These are phyloP conservation scores for Allium fistulosum DNA, from an alignment of 106 monocot genomes.

Conservation along the genomic window DNA sequence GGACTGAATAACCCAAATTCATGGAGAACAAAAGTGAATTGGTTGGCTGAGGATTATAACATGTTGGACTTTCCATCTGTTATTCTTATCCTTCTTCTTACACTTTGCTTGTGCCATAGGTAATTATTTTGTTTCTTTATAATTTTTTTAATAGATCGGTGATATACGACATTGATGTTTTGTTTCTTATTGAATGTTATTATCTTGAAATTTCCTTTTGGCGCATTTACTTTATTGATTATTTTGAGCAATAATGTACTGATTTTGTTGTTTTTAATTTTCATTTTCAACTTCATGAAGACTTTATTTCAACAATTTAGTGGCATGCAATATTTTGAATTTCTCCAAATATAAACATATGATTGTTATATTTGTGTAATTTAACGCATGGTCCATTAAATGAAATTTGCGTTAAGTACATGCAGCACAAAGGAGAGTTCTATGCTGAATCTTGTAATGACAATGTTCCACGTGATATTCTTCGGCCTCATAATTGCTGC, in stretches of 20 bases:
- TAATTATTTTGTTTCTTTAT: background rate
- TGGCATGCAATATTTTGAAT: background rate
- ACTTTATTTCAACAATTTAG: background rate
- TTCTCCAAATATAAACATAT: background rate
- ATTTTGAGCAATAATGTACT: background rate
- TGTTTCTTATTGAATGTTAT: background rate
- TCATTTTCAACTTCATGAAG: background rate
- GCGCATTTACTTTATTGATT: background rate
- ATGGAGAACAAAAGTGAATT: slow-evolving; percentile 39
- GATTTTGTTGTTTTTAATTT: background rate
- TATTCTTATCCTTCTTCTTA: slow-evolving; percentile 38
- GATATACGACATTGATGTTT: background rate
- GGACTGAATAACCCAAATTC: slow-evolving; percentile 24
- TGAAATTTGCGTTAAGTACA: background rate
- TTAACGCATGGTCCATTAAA: too few species aligned
- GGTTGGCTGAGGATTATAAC: slow-evolving; percentile 37
- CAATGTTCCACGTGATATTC: slow-evolving; percentile 60
- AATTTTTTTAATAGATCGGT: background rate
- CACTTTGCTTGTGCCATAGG: slow-evolving; percentile 47
- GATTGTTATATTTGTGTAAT: too few species aligned
- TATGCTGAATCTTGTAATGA: slow-evolving; percentile 49
- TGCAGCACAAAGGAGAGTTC: slow-evolving; percentile 77
- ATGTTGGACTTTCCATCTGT: slow-evolving; percentile 35
- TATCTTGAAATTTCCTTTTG: slow-evolving; percentile 1
- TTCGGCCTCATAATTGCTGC: slow-evolving; percentile 53